Evolutionary conservation across 1,284 basidiomycete species (phyloP).

Genomic region (Acaromyces ingoldii): DNA sequence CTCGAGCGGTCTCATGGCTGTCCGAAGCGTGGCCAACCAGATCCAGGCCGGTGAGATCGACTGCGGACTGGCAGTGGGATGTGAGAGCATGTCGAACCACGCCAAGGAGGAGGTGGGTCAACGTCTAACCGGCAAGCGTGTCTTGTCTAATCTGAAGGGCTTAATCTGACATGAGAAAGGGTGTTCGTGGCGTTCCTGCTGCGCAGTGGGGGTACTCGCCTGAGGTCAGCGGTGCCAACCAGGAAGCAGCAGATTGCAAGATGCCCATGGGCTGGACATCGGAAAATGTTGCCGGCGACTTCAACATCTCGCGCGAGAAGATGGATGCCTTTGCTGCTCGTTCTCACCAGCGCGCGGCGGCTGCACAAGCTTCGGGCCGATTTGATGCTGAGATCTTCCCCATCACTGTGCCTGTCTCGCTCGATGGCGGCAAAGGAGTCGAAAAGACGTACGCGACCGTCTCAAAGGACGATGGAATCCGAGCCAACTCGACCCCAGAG

Average conservation of each 20-base stretch:
- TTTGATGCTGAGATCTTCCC: slow-evolving; percentile 77
- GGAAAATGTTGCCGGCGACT: slow-evolving; percentile 64
- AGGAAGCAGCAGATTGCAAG: slow-evolving; percentile 40
- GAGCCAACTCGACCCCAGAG: slow-evolving; percentile 70
- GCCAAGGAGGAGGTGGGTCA: too few species aligned
- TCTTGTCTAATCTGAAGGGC: too few species aligned
- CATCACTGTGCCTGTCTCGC: slow-evolving; percentile 25
- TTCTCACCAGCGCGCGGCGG: slow-evolving; percentile 72
- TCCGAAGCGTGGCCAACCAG: slow-evolving; percentile 73
- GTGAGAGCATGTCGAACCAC: slow-evolving; percentile 67
- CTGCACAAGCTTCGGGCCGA: slow-evolving; percentile 60
- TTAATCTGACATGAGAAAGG: too few species aligned
- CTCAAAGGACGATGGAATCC: slow-evolving; percentile 74
- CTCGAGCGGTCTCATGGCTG: slow-evolving; percentile 77
- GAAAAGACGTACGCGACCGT: slow-evolving; percentile 57
- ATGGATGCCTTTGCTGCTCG: slow-evolving; percentile 81
- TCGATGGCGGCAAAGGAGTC: slow-evolving; percentile 57
- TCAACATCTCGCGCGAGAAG: slow-evolving; percentile 70
- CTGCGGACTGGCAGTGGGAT: slow-evolving; percentile 74
- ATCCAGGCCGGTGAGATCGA: slow-evolving; percentile 76
- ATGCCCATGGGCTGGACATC: slow-evolving; percentile 86
- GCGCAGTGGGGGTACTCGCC: slow-evolving; percentile 22
- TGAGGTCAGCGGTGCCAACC: slow-evolving; percentile 21
- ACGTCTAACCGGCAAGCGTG: too few species aligned
- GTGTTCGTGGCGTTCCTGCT: too few species aligned